Conservation (phyloP, 148 eudicot genomes). For the Gaultheria prostrata region DNA sequence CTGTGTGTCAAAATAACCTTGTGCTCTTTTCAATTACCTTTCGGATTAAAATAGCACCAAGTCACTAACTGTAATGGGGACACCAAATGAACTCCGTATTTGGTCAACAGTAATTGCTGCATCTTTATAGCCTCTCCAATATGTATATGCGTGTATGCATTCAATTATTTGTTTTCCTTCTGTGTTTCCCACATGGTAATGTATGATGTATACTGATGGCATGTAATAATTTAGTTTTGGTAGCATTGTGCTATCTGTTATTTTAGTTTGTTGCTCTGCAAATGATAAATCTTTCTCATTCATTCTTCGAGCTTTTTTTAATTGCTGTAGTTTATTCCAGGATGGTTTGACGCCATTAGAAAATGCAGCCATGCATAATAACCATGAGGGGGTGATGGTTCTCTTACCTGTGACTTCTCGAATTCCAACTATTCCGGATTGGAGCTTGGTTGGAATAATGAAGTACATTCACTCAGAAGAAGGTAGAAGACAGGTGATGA, state of each 20-base stretch:
- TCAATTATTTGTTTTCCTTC: background rate
- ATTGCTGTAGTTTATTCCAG: slow-evolving; percentile 14
- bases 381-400: slow-evolving; percentile 15
- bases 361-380: slow-evolving; percentile 9
- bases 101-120: background rate
- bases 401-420: slow-evolving; percentile 26
- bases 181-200: background rate
- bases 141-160: background rate
- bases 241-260: background rate
- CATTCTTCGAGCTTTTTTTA: background rate
- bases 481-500: slow-evolving; percentile 15
- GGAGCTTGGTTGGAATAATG: slow-evolving; percentile 27
- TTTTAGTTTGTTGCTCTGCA: background rate
- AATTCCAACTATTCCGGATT: slow-evolving; percentile 19
- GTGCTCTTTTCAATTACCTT: background rate
- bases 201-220: background rate
- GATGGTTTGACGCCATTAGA: slow-evolving; percentile 28
- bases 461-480: slow-evolving; percentile 12
- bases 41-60: background rate
- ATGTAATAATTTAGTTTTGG: background rate
- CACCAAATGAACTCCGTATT: background rate
- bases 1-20: background rate
- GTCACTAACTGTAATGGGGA: background rate
- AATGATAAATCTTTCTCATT: background rate
- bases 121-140: background rate